Conservation (phyloP, 805 yeast species). For the Lipomyces yamanashiensis region DNA sequence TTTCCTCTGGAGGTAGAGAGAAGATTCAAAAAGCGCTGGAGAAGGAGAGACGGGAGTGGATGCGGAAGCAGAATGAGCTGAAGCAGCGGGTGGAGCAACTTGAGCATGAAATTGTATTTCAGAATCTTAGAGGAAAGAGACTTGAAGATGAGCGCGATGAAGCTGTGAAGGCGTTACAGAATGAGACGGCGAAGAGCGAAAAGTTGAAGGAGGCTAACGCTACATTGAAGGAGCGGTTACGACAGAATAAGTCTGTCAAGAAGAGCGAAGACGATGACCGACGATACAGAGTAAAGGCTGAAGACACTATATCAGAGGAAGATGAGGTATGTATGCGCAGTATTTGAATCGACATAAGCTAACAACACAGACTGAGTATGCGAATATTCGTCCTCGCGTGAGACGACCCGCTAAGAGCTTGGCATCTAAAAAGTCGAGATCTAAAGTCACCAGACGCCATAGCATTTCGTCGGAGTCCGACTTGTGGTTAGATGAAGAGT, state of each 20-base stretch:
- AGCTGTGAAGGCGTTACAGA: constrained; percentile 17
- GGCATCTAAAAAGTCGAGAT: background rate
- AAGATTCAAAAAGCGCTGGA: constrained; percentile 23
- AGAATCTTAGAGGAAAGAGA: constrained; percentile 5
- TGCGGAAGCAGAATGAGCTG: constrained; percentile 19
- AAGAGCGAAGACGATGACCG: background rate
- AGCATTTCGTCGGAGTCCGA: background rate
- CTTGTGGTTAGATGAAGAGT: background rate
- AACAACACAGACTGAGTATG: background rate
- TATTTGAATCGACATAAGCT: background rate
- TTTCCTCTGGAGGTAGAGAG: constrained; percentile 14
- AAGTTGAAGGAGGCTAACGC: constrained; percentile 15
- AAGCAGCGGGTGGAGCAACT: constrained; percentile 19
- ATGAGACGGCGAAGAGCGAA: constrained; percentile 15
- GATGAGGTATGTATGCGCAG: background rate
- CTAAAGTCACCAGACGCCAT: background rate
- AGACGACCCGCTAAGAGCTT: background rate
- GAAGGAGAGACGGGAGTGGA: constrained; percentile 29
- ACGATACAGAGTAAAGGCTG: too few relatives aligned
- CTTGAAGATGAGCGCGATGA: constrained; percentile 31
- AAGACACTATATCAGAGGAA: background rate
- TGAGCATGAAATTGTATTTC: constrained; percentile 18
- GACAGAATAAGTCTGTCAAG: background rate
- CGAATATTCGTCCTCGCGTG: too few relatives aligned
- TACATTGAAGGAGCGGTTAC: constrained; percentile 5